phyloP scores from a whole-genome alignment of 2,329 filamentous ascomycete genomes.

The Colletotrichum sojae region DNA sequence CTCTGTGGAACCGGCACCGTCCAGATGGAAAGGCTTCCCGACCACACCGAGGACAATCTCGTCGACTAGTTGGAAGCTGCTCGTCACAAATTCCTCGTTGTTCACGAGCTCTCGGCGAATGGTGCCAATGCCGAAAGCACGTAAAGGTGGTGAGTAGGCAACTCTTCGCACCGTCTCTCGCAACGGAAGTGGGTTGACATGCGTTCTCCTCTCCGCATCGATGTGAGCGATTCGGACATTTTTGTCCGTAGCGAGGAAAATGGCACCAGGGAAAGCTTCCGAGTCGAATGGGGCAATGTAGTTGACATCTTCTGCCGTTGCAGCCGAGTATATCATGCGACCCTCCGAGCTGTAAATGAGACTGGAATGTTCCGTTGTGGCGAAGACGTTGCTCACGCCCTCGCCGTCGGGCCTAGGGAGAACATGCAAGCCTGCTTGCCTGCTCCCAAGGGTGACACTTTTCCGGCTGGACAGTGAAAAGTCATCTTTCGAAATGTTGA shows the following conservation, averaged over 20 bases:
- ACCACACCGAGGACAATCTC: conserved; percentile 88
- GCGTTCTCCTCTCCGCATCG: conserved; percentile 88
- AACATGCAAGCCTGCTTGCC: conserved; percentile 85
- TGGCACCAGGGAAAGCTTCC: conserved; percentile 83
- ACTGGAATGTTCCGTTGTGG: conserved; percentile 93
- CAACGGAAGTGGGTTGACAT: conserved; percentile 85
- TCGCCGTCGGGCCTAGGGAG: conserved; percentile 73
- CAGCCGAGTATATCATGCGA: conserved; percentile 91
- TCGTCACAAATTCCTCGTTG: conserved; percentile 82
- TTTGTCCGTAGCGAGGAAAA: conserved; percentile 83
- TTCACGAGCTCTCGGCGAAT: conserved; percentile 80
- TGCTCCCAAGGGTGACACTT: conserved; percentile 86
- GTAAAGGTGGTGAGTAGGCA: conserved; percentile 84
- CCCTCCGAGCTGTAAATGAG: conserved; percentile 92
- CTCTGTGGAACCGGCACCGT: conserved; percentile 67
- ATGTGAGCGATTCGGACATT: conserved; percentile 86
- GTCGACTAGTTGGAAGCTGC: conserved; percentile 90
- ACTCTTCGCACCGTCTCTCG: conserved; percentile 88
- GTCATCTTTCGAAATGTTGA: conserved; percentile 75
- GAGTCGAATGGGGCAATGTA: conserved; percentile 87
- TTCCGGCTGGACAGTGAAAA: conserved; percentile 80
- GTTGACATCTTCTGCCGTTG: conserved; percentile 88
- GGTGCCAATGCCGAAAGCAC: conserved; percentile 89
- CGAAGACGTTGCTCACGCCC: conserved; percentile 85
- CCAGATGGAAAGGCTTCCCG: conserved; percentile 76